phyloP scores from a whole-genome alignment of 768 basidiomycete genomes.

The Suillus cothurnatus region DNA sequence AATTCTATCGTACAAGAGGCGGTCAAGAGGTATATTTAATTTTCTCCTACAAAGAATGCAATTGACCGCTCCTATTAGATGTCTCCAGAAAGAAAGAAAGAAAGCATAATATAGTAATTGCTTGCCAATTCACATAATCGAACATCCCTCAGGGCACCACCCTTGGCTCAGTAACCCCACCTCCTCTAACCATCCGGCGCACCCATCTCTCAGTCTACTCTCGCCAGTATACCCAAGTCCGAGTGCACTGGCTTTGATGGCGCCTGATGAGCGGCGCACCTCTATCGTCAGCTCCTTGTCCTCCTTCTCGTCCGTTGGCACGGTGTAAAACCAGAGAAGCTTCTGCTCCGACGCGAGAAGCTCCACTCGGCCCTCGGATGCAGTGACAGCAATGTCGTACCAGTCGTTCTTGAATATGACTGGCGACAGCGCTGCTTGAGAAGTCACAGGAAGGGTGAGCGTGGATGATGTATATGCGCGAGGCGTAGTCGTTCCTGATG shows the following conservation, averaged over 20 bases:
- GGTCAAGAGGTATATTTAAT: not conserved
- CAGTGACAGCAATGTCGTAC: constrained; percentile 45
- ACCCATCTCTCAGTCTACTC: constrained; percentile 1
- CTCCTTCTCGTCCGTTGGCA: constrained; percentile 29
- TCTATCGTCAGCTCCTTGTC: constrained; percentile 40
- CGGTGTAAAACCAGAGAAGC: constrained; percentile 52
- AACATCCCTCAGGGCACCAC: constrained; percentile 20
- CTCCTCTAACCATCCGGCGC: constrained; percentile 13
- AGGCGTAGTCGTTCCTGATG: constrained; percentile 10
- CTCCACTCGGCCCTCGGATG: constrained; percentile 50
- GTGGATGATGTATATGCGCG: constrained; percentile 18
- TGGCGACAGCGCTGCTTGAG: constrained; percentile 6
- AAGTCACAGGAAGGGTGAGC: constrained; percentile 14
- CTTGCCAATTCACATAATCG: constrained; percentile 21
- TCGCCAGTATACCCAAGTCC: not conserved
- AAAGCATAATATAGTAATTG: too few relatives aligned
- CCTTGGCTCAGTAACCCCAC: constrained; percentile 10
- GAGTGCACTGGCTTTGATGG: constrained; percentile 27
- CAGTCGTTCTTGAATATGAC: constrained; percentile 19
- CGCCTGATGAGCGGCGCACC: constrained; percentile 43
- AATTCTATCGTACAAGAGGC: not conserved
- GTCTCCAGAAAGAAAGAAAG: not conserved
- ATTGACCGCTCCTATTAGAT: not conserved
- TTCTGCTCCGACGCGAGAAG: constrained; percentile 51
- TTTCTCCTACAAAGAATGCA: not conserved